Conservation (phyloP, 176 grass and related monocot species). For the Raddia distichophylla region DNA sequence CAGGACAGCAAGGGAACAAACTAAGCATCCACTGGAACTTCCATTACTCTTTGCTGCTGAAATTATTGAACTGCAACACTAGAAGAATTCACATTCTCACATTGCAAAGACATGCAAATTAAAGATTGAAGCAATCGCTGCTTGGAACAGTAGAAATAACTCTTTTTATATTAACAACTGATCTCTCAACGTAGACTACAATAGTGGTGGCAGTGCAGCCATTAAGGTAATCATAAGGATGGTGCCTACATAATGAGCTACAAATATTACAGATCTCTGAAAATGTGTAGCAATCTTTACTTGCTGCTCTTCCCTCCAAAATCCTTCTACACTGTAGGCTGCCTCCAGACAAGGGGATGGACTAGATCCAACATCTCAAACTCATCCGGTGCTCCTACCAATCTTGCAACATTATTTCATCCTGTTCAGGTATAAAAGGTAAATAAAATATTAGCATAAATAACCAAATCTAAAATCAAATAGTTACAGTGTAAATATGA, state of each 20-base stretch:
- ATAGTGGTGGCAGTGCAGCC: conserved; percentile 32
- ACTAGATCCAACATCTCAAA: conserved; percentile 71
- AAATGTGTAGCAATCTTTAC: conserved; percentile 45
- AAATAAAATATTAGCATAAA: conserved; percentile 17
- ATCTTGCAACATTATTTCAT: conserved; percentile 59
- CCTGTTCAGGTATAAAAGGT: conserved; percentile 33
- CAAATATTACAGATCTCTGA: conserved; percentile 37
- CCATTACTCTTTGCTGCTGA: conserved; percentile 26
- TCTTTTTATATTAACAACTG: conserved; percentile 53
- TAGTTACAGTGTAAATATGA: conserved; percentile 17
- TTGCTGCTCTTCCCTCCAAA: conserved; percentile 33
- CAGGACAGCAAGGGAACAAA: conserved; percentile 42
- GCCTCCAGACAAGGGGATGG: conserved; percentile 67
- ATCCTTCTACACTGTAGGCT: conserved; percentile 30
- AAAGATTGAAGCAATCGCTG: not conserved
- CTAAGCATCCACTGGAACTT: conserved; percentile 27
- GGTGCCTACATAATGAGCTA: conserved; percentile 44
- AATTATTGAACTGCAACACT: conserved; percentile 15
- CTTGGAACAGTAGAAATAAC: conserved; percentile 36
- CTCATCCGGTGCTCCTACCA: conserved; percentile 59
- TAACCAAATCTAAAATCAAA: not conserved
- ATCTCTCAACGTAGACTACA: conserved; percentile 40
- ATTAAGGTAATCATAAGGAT: conserved; percentile 40
- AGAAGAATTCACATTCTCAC: conserved; percentile 7
- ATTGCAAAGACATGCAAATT: conserved; percentile 25